These are phyloP conservation scores for Phytophthora cactorum DNA, from an alignment of 352 stramenopile species.

Conservation along the genomic window DNA sequence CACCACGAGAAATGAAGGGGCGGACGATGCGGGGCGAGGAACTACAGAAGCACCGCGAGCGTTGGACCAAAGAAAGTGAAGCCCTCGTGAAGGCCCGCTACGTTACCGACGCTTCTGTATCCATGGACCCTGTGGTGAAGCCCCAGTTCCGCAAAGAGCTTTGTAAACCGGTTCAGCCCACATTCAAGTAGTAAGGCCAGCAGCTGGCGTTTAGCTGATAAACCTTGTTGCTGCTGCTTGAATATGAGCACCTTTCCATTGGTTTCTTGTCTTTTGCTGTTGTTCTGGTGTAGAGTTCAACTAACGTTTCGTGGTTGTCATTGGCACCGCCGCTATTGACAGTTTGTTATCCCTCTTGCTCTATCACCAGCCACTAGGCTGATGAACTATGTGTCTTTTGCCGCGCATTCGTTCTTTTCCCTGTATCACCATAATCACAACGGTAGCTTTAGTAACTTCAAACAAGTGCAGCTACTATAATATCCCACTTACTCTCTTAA, in stretches of 20 bases:
- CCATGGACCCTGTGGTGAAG: conserved; percentile 53
- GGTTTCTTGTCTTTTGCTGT: not conserved
- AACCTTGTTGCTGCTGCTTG: not conserved
- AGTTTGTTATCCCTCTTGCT: conserved; percentile 22
- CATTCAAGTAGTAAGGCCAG: conserved; percentile 49
- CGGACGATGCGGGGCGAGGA: conserved; percentile 50
- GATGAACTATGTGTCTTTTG: conserved; percentile 43
- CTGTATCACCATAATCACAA: conserved; percentile 26
- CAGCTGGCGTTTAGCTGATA: not conserved
- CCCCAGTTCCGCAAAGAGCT: conserved; percentile 69
- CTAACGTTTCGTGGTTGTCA: conserved; percentile 1
- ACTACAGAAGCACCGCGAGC: conserved; percentile 59
- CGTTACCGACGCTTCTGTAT: conserved; percentile 59
- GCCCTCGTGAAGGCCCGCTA: conserved; percentile 59
- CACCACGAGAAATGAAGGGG: conserved; percentile 65
- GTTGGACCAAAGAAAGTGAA: conserved; percentile 71
- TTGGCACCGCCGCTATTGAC: conserved; percentile 24
- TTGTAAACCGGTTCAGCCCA: conserved; percentile 51
- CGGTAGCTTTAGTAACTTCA: conserved; percentile 1
- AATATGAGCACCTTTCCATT: conserved; percentile 32
- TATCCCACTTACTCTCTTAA: conserved; percentile 67
- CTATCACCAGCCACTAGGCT: conserved; percentile 24
- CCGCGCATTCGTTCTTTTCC: conserved; percentile 56
- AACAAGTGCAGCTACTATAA: not conserved
- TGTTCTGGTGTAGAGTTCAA: not conserved